These are phyloP conservation scores for Rutstroemia sp. DNA, from an alignment of 2,329 filamentous ascomycete species.

Conservation along the genomic window DNA sequence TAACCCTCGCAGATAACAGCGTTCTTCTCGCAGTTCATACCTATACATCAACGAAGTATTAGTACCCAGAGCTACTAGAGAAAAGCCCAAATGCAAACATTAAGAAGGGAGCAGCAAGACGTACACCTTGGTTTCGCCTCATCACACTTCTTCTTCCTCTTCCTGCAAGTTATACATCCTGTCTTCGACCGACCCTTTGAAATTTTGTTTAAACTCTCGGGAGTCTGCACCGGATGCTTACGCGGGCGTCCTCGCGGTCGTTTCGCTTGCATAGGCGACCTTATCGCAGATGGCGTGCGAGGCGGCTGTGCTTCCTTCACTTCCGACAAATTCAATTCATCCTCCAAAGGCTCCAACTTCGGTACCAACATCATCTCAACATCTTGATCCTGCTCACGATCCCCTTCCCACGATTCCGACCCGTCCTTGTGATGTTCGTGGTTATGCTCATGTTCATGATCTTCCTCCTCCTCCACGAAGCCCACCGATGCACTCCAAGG, in stretches of 20 bases:
- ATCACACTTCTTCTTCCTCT: constrained; percentile 66
- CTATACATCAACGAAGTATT: constrained; percentile 33
- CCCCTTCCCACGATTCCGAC: not conserved
- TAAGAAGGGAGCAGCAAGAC: constrained; percentile 24
- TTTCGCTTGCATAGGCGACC: constrained; percentile 34
- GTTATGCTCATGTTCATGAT: constrained; percentile 15
- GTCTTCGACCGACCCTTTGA: constrained; percentile 71
- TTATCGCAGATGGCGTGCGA: constrained; percentile 12
- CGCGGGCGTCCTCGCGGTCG: constrained; percentile 72
- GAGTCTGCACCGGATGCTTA: constrained; percentile 60
- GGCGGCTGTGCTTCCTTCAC: constrained; percentile 20
- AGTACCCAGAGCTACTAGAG: not conserved
- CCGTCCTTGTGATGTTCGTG: constrained; percentile 2
- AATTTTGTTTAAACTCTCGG: constrained; percentile 54
- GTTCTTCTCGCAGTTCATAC: constrained; percentile 88
- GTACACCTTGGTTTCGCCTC: constrained; percentile 60
- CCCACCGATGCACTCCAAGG: constrained; percentile 23
- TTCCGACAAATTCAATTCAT: constrained; percentile 45
- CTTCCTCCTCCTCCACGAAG: constrained; percentile 22
- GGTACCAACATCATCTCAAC: constrained; percentile 36
- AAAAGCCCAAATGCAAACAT: constrained; percentile 9
- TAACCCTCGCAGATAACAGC: constrained; percentile 88
- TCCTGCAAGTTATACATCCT: constrained; percentile 60
- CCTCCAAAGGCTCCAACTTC: constrained; percentile 47
- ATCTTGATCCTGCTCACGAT: constrained; percentile 33